Base-by-base conservation (phyloP, 805 yeast genomes). In the Candida yuanshanica region DNA sequence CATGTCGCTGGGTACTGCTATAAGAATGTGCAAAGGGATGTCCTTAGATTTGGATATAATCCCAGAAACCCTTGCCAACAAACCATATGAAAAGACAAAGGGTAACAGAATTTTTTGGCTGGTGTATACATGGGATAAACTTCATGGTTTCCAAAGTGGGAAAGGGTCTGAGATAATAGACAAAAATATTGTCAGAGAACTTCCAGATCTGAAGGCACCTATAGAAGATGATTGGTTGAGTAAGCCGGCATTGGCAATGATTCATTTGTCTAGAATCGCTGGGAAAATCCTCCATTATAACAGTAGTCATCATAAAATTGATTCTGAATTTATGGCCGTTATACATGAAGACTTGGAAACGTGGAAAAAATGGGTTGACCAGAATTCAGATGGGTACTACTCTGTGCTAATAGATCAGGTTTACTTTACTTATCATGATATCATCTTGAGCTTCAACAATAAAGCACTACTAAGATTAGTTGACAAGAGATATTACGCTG, bases 81-180 rank as follows among this genome's bases (percentile, higher is more conserved):
- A 34, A 36, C 37, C 43, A 13, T 66, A 47, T 52, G 81, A 76
- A 46, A 53, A 49, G 16, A 43, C 66, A 11, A 77, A 78, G 50
- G 69, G 75, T 1, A 63, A 63, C 48, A 62, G 82, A 37, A 67
- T 78, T 1, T 79, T 74, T 52, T 78, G 81, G 78, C 47, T 69
- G 17, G 74, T 72, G 6, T 79, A 70, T 49, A 66, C 75, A 1
- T 62, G 74, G 60, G 86, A 79, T 49, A 64, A 78, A 44, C 44
- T 77, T 13, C 55, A 75, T 44, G 75, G 75, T 5, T 58, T 77
- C 33, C 82, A 76, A 43, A 64, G 68, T 29, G 84, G 83, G 1
- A 59, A 77, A 35, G 60, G 63, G 36, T 62, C 48, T 59, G 53
- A 64, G 60, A 23, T 56, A 62, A 46, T 53, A 14, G 70, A 65